Base-by-base conservation (phyloP, 176 grass and related monocot species). In the Secale cereale region DNA sequence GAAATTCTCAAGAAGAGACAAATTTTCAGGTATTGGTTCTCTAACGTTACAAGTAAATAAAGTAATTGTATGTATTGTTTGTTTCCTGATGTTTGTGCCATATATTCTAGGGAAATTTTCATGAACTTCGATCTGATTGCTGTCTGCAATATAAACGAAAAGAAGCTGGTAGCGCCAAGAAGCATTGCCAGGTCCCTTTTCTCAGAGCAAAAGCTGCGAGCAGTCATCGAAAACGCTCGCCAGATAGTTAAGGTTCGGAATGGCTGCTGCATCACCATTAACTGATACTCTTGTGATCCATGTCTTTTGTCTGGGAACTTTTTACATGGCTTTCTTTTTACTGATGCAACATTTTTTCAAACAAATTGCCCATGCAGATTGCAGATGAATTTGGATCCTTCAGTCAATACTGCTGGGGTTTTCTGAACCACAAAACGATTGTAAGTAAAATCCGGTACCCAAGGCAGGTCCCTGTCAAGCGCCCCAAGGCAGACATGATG, bases 1-100 rank as follows among this genome's bases (percentile, higher is more conserved):
- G 90, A 88, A 82, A 99, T 97, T 89, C 94, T 96, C 13, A 96
- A 88, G 70, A 96, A 75, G 80, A 94, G 97, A 82, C 91, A 96
- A 79, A 87, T 67, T 68, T 96, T 99, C 71, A 96, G 94, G 97
- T 96, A 96, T 57, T 60, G 27, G 1, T 80, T 87, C 13, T 75
- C n/a, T 54, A 45, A 36, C 28, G 12, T 57, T 65, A 33, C 13
- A 26, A 79, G 27, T 12, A 82, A 70, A 15, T 74, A 16, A 60
- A 67, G 19, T 6, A 68, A 57, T 25, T 48, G 5, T 31, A 19
- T 87, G 5, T 23, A 36, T 80, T 52, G 6, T 81, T 83, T 85
- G 41, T 89, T 87, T 52, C n/a, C 1, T 87, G 32, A 88, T n/a
- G 70, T 59, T 12, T 6, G 31, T 85, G 74, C 39, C 66, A 25